Evolutionary conservation across 2,329 filamentous ascomycete species (phyloP).

Genomic region (Fusarium haematococcum): DNA sequence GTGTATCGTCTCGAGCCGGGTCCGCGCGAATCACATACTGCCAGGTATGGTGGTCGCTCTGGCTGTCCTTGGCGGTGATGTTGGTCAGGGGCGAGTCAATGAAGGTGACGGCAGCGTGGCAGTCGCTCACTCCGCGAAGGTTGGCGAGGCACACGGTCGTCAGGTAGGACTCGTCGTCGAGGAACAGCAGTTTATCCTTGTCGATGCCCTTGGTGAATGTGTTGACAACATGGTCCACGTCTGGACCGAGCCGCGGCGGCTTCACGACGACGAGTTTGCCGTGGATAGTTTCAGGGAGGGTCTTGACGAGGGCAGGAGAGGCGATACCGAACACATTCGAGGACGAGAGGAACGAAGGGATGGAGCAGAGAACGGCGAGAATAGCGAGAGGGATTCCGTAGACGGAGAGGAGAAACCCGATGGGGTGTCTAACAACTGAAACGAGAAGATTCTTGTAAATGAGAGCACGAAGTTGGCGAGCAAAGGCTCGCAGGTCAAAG

Average conservation of each 20-base stretch:
- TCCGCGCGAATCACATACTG: constrained; percentile 46
- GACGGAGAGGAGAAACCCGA: constrained; percentile 34
- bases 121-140: constrained; percentile 44
- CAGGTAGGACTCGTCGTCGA: constrained; percentile 35
- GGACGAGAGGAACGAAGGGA: constrained; percentile 39
- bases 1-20: constrained; percentile 47
- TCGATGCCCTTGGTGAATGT: constrained; percentile 38
- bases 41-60: constrained; percentile 40
- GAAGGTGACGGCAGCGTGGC: constrained; percentile 46
- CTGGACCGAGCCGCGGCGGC: constrained; percentile 35
- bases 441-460: constrained; percentile 28
- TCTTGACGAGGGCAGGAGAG: constrained; percentile 31
- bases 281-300: constrained; percentile 31
- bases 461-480: constrained; percentile 22
- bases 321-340: constrained; percentile 29
- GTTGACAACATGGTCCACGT: constrained; percentile 41
- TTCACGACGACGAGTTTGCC: constrained; percentile 44
- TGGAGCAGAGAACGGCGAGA: constrained; percentile 45
- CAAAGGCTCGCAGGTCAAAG: constrained; percentile 7
- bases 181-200: constrained; percentile 18
- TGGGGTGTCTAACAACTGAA: constrained; percentile 17
- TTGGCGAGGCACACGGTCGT: constrained; percentile 37
- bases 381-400: constrained; percentile 46
- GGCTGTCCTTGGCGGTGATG: background rate
- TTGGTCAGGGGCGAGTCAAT: constrained; percentile 45